Conservation (phyloP, 2,329 filamentous ascomycete species). For the Colletotrichum sp. region DNA sequence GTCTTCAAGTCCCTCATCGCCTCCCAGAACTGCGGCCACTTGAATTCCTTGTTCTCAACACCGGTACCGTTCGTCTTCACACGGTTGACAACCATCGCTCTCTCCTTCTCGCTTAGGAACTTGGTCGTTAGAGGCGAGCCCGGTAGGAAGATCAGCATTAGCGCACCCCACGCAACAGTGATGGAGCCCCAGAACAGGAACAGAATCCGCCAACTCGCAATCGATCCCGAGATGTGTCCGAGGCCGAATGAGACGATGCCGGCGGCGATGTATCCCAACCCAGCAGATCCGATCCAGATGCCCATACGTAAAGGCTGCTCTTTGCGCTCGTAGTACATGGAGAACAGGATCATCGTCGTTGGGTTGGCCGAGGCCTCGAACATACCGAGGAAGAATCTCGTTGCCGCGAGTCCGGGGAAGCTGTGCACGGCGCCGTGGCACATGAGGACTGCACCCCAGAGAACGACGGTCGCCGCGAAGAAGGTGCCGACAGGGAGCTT, state of each 20-base stretch:
- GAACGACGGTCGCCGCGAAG: conserved; percentile 32
- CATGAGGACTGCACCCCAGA: conserved; percentile 48
- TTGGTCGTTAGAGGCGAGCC: conserved; percentile 63
- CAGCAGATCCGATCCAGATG: conserved; percentile 69
- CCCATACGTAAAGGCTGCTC: conserved; percentile 69
- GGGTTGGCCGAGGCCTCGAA: conserved; percentile 39
- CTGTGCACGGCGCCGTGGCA: conserved; percentile 26
- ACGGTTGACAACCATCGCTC: conserved; percentile 70
- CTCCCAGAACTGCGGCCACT: conserved; percentile 67
- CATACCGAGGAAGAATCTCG: conserved; percentile 24
- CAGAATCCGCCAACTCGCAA: conserved; percentile 49
- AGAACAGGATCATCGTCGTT: conserved; percentile 49
- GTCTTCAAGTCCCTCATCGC: conserved; percentile 52
- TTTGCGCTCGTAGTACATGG: conserved; percentile 49
- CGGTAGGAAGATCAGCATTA: conserved; percentile 61
- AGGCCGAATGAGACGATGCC: conserved; percentile 61
- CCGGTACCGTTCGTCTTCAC: conserved; percentile 78
- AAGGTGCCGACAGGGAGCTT: conserved; percentile 27
- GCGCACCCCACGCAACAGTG: conserved; percentile 60
- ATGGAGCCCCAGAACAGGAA: conserved; percentile 67
- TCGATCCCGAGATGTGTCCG: conserved; percentile 49
- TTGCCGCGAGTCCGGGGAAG: conserved; percentile 21
- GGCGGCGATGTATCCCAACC: conserved; percentile 60
- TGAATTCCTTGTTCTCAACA: conserved; percentile 74
- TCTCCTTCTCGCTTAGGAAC: conserved; percentile 66